Evolutionary conservation across 129 eudicot species (phyloP).

Genomic region (Chrysanthemum makinoi): DNA sequence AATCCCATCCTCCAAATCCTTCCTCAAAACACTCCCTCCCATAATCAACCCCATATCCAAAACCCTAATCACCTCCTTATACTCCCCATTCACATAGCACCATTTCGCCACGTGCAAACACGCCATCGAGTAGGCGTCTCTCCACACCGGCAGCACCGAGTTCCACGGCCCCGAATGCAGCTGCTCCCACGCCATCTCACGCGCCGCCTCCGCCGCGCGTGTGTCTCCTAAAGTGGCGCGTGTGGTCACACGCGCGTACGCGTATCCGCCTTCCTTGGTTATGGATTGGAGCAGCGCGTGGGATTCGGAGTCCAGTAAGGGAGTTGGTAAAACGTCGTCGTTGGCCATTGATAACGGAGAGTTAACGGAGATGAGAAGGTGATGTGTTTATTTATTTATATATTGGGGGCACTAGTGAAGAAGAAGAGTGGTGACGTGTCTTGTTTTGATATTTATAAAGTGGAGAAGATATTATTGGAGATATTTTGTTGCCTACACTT

Average conservation of each 20-base stretch:
- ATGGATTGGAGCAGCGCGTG: constrained; percentile 46
- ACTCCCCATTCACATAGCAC: constrained; percentile 44
- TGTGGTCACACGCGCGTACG: constrained; percentile 56
- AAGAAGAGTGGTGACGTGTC: constrained; percentile 38
- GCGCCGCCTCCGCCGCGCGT: constrained; percentile 93
- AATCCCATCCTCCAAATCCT: constrained; percentile 66
- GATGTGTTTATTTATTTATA: background rate
- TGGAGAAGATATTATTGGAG: constrained; percentile 34
- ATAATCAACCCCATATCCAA: constrained; percentile 90
- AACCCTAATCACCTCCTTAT: constrained; percentile 52
- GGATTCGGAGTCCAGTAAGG: constrained; percentile 39
- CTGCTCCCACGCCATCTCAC: constrained; percentile 99
- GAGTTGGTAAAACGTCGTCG: constrained; percentile 42
- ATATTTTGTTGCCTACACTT: constrained; percentile 34
- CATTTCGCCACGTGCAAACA: constrained; percentile 74
- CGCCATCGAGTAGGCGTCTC: constrained; percentile 96
- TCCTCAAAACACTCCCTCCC: constrained; percentile 69
- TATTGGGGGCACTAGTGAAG: constrained; percentile 25
- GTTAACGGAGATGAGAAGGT: constrained; percentile 14
- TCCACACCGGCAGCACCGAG: constrained; percentile 82
- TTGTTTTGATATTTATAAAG: constrained; percentile 15
- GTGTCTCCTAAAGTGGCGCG: constrained; percentile 64
- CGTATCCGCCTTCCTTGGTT: constrained; percentile 82
- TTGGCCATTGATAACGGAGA: constrained; percentile 40
- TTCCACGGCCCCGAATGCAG: constrained; percentile 96